Percentiles rank a stretch among this genome's conserved stretches.
Evolutionary conservation across 441 rosid species (phyloP).

Genomic region (Populus hybrid): DNA sequence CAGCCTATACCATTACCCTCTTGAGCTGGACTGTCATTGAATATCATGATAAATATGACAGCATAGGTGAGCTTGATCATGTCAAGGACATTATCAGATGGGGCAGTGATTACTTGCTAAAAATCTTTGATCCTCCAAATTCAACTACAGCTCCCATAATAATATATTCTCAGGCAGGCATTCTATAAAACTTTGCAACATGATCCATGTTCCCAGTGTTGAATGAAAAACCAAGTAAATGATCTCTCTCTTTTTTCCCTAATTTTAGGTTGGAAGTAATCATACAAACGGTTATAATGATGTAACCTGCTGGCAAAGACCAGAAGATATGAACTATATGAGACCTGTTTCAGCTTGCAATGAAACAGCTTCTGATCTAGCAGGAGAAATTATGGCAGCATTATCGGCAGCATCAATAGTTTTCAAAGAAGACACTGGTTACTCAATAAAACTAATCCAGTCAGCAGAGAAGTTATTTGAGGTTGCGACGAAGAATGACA

Average conservation of each 20-base stretch:
- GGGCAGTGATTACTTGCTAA: conserved; percentile 60
- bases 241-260: neutral
- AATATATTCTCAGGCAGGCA: conserved; percentile 56
- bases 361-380: conserved; percentile 45
- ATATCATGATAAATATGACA: conserved; percentile 51
- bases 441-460: conserved; percentile 24
- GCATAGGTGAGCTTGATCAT: conserved; percentile 57
- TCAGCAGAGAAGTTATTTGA: conserved; percentile 39
- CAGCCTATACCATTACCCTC: conserved; percentile 53
- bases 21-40: conserved; percentile 68
- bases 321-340: conserved; percentile 53
- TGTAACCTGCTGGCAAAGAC: conserved; percentile 60
- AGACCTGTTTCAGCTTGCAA: conserved; percentile 45
- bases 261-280: conserved; percentile 48
- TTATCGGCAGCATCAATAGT: conserved; percentile 57
- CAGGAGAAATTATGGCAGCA: conserved; percentile 55
- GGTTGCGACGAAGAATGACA: conserved; percentile 28
- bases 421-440: conserved; percentile 40
- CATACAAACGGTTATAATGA: conserved; percentile 31
- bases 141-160: conserved; percentile 18
- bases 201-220: neutral
- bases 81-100: conserved; percentile 54
- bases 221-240: neutral
- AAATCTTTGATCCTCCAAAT: conserved; percentile 38
- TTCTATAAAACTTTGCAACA: neutral